Base-by-base conservation (phyloP, 148 eudicot genomes). In the Camellia sinensis region DNA sequence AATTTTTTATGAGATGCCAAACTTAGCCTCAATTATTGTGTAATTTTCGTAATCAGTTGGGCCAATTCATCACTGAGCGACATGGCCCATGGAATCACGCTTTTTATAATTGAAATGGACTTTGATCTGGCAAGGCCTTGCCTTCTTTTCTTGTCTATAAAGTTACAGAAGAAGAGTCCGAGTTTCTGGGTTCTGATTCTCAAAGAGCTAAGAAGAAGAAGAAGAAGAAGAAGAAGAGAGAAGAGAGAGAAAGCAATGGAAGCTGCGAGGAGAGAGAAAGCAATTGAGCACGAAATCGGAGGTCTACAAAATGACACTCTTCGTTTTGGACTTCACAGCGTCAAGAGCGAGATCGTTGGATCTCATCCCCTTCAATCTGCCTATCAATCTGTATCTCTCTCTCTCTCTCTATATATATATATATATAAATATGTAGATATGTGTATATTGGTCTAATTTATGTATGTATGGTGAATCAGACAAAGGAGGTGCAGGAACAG, bases 301-400 rank as follows among this genome's bases (percentile, higher is more conserved):
- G 96, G 92, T 0, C 66, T 83, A 18, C 86, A 83, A 56, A 87
- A 79, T 74, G 97, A 95, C 78, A 90, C 96, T 0, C 88, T 95
- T 64, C 93, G 98, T 1, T 91, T 89, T 77, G 97, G 98, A 18
- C 85, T 93, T 18, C 88, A 93, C 50, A 93, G 97, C 80, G 94
- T 93, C 81, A 95, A 91, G 82, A 83, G 93, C 83, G 92, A 95
- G 66, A 93, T 95, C 76, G 75, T 90, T 52, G 95, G 89, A 80
- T 76, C 92, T 77, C 98, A 95, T 75, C 96, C 98, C 61, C 96
- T 93, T 71, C 87, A 91, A 83, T 90, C 97, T 29, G 84, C 92
- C n/a, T 82, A 81, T 45, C 86, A 83, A 68, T 74, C 92, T 66
- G 98, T 95, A 29, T 57, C 66, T 75, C 60, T 85, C 18, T 81